Conservation (phyloP, 768 basidiomycete species). For the Chalciporus piperatus region DNA sequence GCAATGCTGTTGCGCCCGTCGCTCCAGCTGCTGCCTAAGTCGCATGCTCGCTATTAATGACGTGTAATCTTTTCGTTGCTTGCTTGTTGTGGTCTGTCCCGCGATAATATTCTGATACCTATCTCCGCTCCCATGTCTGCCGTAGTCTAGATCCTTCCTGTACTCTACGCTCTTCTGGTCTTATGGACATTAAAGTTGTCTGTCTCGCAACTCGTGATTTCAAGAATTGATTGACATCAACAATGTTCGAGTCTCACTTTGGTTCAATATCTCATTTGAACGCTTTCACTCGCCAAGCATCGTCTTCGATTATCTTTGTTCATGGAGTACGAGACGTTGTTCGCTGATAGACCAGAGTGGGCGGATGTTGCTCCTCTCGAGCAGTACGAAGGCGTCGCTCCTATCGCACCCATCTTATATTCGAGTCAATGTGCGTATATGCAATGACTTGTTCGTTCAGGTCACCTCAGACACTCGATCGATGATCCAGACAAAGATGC, state of each 20-base stretch:
- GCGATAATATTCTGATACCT: conserved; percentile 24
- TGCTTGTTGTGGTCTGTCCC: conserved; percentile 7
- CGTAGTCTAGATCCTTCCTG: conserved; percentile 23
- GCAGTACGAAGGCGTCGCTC: conserved; percentile 76
- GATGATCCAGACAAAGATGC: conserved; percentile 77
- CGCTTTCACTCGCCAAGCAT: not conserved
- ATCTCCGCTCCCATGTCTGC: conserved; percentile 6
- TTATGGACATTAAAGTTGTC: conserved; percentile 1
- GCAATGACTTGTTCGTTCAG: not conserved
- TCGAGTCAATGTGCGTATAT: conserved; percentile 72
- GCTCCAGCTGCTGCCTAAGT: conserved; percentile 39
- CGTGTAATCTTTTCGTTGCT: conserved; percentile 4
- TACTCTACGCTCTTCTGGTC: conserved; percentile 19
- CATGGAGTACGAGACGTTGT: conserved; percentile 36
- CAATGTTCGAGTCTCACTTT: no score
- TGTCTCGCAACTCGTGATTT: no score
- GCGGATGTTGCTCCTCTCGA: conserved; percentile 72
- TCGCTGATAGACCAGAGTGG: conserved; percentile 72
- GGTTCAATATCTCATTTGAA: not conserved
- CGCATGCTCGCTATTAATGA: conserved; percentile 1
- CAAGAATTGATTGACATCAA: not conserved
- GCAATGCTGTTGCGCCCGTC: conserved; percentile 41
- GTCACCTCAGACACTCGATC: conserved; percentile 6
- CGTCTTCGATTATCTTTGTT: not conserved
- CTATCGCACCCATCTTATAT: conserved; percentile 92